Base-by-base conservation (phyloP, 352 stramenopile species). In the Phytophthora vignae region DNA sequence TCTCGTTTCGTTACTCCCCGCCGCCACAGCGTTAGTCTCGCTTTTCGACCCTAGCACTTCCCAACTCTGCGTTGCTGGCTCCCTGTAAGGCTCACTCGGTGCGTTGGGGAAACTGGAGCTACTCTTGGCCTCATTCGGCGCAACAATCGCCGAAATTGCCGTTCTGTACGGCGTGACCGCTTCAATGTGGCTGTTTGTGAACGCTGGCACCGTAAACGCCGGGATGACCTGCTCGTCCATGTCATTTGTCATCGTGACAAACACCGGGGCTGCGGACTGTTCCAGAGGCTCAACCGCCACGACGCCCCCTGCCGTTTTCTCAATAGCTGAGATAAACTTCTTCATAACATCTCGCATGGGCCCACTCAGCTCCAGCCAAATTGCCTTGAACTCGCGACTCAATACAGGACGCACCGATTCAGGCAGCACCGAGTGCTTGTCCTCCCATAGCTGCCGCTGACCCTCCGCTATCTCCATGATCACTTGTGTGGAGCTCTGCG, bases 301-400 rank as follows among this genome's bases (percentile, higher is more conserved):
- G n/a, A 56, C 48, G 22, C 52, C 69, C 14, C 62, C 70, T 5
- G 69, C 67, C 61, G 49, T 33, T 49, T 63, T 57, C 36, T 79
- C 71, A 12, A 81, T 76, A 2, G 66, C 62, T n/a, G 70, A 10
- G 15, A 81, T 42, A 62, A 81, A 67, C 44, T 70, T 72, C 19
- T 70, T 73, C 61, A 84, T 78, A n/a, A 92, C 84, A 17, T 89
- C 79, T 38, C 76, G 74, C n/a, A 90, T 84, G 3, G 81, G 73
- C 2, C 81, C 83, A 36, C 71, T 88, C 5, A 92, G 60, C 15
- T 64, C 54, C 15, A 77, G 48, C 74, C 77, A 89, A 14, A 95
- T 60, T 11, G 77, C 69, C 10, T 79, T 74, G 38, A 84, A 92
- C 38, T 91, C 77, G 7, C 55, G 22, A 17, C 78, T 68, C 25